Conservation (phyloP, 2,329 filamentous ascomycete species). For the Cytospora mali region DNA sequence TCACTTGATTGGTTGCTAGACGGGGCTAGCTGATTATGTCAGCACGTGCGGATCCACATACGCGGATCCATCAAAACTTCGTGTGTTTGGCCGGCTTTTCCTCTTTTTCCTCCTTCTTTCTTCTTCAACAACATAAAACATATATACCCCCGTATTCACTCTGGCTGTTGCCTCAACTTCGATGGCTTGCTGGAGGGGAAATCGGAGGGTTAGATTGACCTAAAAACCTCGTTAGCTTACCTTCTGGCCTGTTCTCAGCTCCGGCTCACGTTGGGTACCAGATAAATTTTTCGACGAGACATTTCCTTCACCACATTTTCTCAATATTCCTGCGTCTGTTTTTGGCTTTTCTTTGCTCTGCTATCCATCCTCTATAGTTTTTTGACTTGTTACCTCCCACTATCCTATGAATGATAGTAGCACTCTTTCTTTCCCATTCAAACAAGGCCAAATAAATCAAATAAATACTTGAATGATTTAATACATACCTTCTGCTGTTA, state of each 20-base stretch:
- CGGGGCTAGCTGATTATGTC: slow-evolving; percentile 20
- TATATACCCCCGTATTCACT: slow-evolving; percentile 69
- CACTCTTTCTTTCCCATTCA: background rate
- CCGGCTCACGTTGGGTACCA: slow-evolving; percentile 35
- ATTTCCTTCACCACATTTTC: slow-evolving; percentile 19
- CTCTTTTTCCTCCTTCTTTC: slow-evolving; percentile 31
- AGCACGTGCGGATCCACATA: slow-evolving; percentile 11
- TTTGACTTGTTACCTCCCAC: background rate
- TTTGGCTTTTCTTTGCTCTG: background rate
- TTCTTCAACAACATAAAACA: slow-evolving; percentile 42
- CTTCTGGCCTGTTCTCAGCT: slow-evolving; percentile 46
- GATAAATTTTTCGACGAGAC: slow-evolving; percentile 40
- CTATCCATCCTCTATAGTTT: no score
- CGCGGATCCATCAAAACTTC: slow-evolving; percentile 29
- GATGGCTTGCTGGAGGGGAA: slow-evolving; percentile 66
- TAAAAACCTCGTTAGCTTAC: slow-evolving; percentile 48
- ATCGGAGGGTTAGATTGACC: slow-evolving; percentile 65
- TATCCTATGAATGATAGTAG: background rate
- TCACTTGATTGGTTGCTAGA: background rate
- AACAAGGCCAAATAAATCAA: no score
- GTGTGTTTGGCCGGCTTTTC: slow-evolving; percentile 5
- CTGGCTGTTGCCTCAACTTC: slow-evolving; percentile 58
- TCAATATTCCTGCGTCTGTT: background rate
- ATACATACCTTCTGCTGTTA: background rate
- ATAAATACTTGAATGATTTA: background rate